Evolutionary conservation across 805 yeast genomes (phyloP).

Genomic region (Kluyveromyces aestuarii): DNA sequence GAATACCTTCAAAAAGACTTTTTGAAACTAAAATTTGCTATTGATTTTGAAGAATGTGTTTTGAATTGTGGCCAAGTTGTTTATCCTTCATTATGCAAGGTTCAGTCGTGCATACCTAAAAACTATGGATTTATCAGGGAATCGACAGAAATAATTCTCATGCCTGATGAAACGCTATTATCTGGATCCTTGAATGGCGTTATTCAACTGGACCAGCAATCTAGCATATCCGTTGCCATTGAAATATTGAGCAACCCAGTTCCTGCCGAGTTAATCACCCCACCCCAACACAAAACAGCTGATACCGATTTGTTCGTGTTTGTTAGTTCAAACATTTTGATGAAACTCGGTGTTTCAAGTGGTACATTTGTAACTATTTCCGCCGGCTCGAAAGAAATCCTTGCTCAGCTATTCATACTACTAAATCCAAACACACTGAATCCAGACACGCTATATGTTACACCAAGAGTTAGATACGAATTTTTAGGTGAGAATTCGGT

Average conservation of each 20-base stretch:
- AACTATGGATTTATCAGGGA: not conserved
- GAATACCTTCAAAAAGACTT: conserved; percentile 13
- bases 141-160: conserved; percentile 11
- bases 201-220: not conserved
- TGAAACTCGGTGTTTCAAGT: conserved; percentile 15
- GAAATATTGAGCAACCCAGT: conserved; percentile 7
- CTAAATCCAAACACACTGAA: conserved; percentile 16
- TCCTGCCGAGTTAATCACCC: conserved; percentile 8
- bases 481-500: conserved; percentile 8
- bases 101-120: conserved; percentile 14
- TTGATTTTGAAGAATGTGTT: conserved; percentile 9
- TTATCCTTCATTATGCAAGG: conserved; percentile 12
- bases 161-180: not conserved
- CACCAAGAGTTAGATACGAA: conserved; percentile 18
- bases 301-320: conserved; percentile 25
- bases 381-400: conserved; percentile 2
- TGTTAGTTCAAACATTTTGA: conserved; percentile 12
- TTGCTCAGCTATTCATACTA: conserved; percentile 16
- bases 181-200: not conserved
- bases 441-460: conserved; percentile 10
- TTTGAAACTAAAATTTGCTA: conserved; percentile 14
- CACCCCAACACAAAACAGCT: conserved; percentile 7
- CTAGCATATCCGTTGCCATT: not conserved
- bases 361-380: conserved; percentile 15
- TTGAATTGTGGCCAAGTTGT: conserved; percentile 10